These are phyloP conservation scores for Fusarium penzigii DNA, from an alignment of 2,329 filamentous ascomycete genomes.

Conservation along the genomic window DNA sequence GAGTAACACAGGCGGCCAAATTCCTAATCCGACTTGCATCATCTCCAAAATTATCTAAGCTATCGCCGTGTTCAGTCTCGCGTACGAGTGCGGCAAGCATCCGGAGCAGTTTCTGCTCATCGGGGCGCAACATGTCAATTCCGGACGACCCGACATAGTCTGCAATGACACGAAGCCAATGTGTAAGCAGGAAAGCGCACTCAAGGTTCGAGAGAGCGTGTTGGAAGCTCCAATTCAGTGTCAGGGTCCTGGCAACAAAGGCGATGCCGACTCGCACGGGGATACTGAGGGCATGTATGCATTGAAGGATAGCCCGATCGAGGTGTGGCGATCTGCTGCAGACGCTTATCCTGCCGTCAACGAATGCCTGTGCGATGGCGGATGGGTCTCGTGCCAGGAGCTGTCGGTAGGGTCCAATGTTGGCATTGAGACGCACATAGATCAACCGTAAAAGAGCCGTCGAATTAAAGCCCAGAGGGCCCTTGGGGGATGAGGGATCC, in stretches of 20 bases:
- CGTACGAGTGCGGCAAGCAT: constrained; percentile 4
- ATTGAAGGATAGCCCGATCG: constrained; percentile 10
- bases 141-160: constrained; percentile 1
- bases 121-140: not conserved
- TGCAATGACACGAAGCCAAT: constrained; percentile 9
- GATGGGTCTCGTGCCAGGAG: constrained; percentile 1
- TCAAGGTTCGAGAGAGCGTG: constrained; percentile 14
- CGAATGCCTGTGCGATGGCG: constrained; percentile 1
- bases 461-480: constrained; percentile 63
- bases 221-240: constrained; percentile 16
- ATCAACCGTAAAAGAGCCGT: constrained; percentile 32
- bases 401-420: constrained; percentile 3
- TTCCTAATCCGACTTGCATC: constrained; percentile 3
- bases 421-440: constrained; percentile 27
- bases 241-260: constrained; percentile 13
- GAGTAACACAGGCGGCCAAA: constrained; percentile 5
- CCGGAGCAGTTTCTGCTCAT: constrained; percentile 8
- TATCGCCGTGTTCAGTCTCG: constrained; percentile 1
- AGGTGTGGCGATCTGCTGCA: constrained; percentile 12
- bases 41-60: not conserved
- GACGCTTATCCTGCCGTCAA: not conserved
- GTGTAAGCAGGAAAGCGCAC: constrained; percentile 12
- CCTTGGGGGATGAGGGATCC: constrained; percentile 38
- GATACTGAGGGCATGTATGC: constrained; percentile 13
- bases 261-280: constrained; percentile 14